Evolutionary conservation across 768 basidiomycete species (phyloP).

Genomic region (Auricularia sp.): DNA sequence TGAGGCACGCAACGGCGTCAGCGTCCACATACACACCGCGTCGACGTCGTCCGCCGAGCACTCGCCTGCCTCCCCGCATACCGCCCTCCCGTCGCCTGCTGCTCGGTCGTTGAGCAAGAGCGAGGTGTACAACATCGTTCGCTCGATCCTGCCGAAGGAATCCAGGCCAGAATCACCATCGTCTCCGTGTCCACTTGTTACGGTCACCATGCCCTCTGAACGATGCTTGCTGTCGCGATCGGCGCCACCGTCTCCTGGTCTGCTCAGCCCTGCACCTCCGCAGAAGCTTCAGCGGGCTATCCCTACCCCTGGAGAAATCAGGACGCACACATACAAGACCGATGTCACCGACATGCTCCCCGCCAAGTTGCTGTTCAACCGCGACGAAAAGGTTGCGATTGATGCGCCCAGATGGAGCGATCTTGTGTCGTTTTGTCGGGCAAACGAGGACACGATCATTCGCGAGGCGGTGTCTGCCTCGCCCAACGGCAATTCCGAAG

Average conservation of each 20-base stretch:
- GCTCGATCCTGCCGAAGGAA: background rate
- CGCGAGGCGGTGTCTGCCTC: background rate
- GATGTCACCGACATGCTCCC: background rate
- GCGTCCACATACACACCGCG: background rate
- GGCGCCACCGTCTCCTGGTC: background rate
- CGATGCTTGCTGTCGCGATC: background rate
- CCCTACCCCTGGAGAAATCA: background rate
- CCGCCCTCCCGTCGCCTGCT: background rate
- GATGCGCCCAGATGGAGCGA: slow-evolving; percentile 1
- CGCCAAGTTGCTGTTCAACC: background rate
- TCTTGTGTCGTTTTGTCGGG: background rate
- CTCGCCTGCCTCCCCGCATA: background rate
- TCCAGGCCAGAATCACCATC: background rate
- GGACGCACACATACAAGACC: background rate
- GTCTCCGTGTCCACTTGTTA: background rate
- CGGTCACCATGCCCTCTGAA: background rate
- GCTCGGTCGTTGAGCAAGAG: background rate
- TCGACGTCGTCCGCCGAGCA: background rate
- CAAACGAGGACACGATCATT: background rate
- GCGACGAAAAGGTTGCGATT: background rate
- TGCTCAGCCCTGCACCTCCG: background rate
- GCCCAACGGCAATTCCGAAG: background rate
- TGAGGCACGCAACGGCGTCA: background rate
- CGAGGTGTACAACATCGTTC: background rate
- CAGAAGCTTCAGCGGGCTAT: background rate